phyloP scores from a whole-genome alignment of 306 rosid species.

The Vigna radiata region DNA sequence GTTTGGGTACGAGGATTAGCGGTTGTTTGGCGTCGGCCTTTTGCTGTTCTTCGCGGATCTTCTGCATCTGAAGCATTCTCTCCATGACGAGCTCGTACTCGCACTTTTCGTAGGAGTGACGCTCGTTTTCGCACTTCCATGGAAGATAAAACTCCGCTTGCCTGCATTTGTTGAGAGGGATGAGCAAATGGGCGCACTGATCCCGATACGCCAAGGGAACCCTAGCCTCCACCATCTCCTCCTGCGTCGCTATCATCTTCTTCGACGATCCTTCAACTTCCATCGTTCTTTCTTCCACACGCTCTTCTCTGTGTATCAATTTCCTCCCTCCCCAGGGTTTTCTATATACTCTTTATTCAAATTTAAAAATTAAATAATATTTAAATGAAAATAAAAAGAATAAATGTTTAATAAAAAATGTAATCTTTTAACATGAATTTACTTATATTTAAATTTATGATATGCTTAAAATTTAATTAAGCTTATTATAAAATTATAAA shows the following conservation, averaged over 20 bases:
- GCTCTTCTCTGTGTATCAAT: not conserved
- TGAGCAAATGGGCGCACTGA: constrained; percentile 90
- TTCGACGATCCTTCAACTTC: constrained; percentile 82
- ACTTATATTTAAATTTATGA: no score
- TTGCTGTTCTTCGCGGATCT: constrained; percentile 71
- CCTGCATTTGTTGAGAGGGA: constrained; percentile 95
- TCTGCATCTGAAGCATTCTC: constrained; percentile 93
- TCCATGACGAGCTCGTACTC: constrained; percentile 96
- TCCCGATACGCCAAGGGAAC: constrained; percentile 87
- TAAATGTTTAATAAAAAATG: no score
- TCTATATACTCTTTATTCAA: not conserved
- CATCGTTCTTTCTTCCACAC: constrained; percentile 38
- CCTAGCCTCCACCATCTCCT: constrained; percentile 87
- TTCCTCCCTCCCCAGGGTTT: not conserved
- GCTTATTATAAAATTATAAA: no score
- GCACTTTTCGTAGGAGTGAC: constrained; percentile 92
- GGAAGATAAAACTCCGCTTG: constrained; percentile 87
- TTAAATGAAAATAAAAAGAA: no score
- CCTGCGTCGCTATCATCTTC: constrained; percentile 98
- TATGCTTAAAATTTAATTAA: no score
- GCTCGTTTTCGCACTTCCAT: constrained; percentile 88
- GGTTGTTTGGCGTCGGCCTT: constrained; percentile 49
- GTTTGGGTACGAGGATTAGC: constrained; percentile 72
- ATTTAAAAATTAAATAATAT: no score
- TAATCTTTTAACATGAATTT: no score